These are phyloP conservation scores for Picochlorum sp. DNA, from an alignment of 139 green algal genomes.

Conservation along the genomic window DNA sequence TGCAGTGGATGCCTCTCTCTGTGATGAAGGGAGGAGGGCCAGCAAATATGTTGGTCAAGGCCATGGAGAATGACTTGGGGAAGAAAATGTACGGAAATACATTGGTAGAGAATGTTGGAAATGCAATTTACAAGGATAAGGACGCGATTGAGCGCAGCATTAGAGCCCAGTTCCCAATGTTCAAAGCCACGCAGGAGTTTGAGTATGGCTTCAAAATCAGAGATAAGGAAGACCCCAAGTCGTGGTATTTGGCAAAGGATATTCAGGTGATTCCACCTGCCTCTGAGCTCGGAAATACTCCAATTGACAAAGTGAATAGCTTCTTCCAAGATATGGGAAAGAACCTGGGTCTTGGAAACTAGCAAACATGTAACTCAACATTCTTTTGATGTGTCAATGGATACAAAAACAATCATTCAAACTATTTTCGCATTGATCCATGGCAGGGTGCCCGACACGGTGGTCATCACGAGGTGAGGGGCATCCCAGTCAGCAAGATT, in stretches of 20 bases:
- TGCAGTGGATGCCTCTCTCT: slow-evolving; percentile 51
- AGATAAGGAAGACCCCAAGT: slow-evolving; percentile 49
- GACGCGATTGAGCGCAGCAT: slow-evolving; percentile 23
- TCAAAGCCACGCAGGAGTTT: slow-evolving; percentile 49
- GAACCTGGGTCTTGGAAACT: slow-evolving; percentile 7
- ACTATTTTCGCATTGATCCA: no score
- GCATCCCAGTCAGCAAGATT: no score
- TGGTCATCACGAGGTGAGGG: no score
- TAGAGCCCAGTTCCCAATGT: slow-evolving; percentile 24
- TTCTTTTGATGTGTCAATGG: no score
- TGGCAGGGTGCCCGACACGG: no score
- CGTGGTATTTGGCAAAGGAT: slow-evolving; percentile 42
- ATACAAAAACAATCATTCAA: no score
- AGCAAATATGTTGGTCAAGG: slow-evolving; percentile 57
- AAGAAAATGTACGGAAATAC: slow-evolving; percentile 42
- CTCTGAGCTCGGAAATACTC: slow-evolving; percentile 24
- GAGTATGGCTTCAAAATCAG: slow-evolving; percentile 72
- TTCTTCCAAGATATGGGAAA: slow-evolving; percentile 18
- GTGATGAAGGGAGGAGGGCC: slow-evolving; percentile 51
- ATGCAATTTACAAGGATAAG: slow-evolving; percentile 49
- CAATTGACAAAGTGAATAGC: slow-evolving; percentile 12
- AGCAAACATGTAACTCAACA: not conserved
- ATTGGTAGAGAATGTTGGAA: slow-evolving; percentile 49
- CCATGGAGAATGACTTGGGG: slow-evolving; percentile 42
- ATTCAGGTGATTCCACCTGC: slow-evolving; percentile 46